A percentile compares a stretch with the other conserved stretches of the same genome.
Conservation (phyloP, 257 asterid genomes). For the Petunia axillaris region DNA sequence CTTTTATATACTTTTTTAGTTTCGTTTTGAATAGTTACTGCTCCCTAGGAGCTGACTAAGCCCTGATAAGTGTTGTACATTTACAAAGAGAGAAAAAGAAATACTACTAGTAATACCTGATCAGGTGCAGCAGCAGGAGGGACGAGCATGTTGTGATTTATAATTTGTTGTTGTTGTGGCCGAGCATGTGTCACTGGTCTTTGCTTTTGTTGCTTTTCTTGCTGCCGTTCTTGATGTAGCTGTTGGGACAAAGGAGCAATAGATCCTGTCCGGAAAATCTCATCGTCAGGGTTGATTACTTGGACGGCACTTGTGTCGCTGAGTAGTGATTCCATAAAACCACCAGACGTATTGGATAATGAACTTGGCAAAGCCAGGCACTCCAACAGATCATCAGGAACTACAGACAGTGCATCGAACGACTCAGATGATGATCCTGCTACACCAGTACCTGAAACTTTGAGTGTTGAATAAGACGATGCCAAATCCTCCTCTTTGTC, state of each 20-base stretch:
- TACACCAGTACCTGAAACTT: constrained; percentile 33
- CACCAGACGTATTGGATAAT: neutral
- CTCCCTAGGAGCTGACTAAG: neutral
- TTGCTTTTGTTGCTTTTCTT: constrained; percentile 50
- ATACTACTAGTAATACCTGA: constrained; percentile 43
- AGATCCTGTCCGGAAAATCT: constrained; percentile 28
- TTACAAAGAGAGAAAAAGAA: neutral
- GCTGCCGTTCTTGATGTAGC: constrained; percentile 61
- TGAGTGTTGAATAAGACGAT: constrained; percentile 34
- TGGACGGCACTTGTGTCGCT: neutral
- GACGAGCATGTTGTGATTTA: constrained; percentile 49
- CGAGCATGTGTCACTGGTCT: constrained; percentile 30
- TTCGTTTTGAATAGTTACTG: too few species aligned
- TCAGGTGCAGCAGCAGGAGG: constrained; percentile 59
- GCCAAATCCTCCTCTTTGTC: constrained; percentile 31
- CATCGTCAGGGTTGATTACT: neutral
- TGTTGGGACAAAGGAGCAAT: constrained; percentile 59
- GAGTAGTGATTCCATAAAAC: constrained; percentile 19
- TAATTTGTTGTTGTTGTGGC: constrained; percentile 43
- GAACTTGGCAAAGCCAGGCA: constrained; percentile 54
- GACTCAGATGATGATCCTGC: constrained; percentile 40
- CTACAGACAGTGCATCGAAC: constrained; percentile 40
- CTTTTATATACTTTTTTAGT: too few species aligned
- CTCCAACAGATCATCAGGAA: constrained; percentile 64
- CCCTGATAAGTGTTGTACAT: neutral